Conservation (phyloP, 306 rosid species). For the Prunus dulcis region DNA sequence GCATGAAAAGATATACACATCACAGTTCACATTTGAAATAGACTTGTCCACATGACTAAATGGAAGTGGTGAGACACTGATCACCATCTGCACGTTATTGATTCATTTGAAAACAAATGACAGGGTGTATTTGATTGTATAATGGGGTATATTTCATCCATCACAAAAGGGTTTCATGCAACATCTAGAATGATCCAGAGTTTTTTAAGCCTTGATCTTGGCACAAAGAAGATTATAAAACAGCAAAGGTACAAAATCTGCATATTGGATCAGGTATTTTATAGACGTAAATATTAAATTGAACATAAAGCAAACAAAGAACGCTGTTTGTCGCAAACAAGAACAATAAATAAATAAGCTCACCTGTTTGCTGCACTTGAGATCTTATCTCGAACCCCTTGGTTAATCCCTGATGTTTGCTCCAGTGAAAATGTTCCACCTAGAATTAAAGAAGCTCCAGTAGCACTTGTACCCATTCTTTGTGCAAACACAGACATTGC, state of each 20-base stretch:
- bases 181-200: background rate
- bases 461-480: slow-evolving; percentile 58
- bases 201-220: no score
- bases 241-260: no score
- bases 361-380: slow-evolving; percentile 91
- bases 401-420: slow-evolving; percentile 58
- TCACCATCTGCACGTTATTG: background rate
- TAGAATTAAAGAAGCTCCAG: slow-evolving; percentile 61
- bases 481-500: slow-evolving; percentile 81
- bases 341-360: slow-evolving; percentile 14
- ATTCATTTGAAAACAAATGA: background rate
- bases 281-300: background rate
- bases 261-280: no score
- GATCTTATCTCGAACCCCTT: slow-evolving; percentile 91
- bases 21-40: background rate
- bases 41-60: background rate
- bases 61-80: background rate
- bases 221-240: no score
- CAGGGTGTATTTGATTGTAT: background rate
- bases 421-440: slow-evolving; percentile 76
- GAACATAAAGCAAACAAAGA: background rate
- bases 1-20: background rate
- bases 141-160: no score
- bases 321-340: background rate
- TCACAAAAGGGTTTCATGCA: background rate